Base-by-base conservation (phyloP, 2,329 filamentous ascomycete genomes). In the Fusarium virguliforme region DNA sequence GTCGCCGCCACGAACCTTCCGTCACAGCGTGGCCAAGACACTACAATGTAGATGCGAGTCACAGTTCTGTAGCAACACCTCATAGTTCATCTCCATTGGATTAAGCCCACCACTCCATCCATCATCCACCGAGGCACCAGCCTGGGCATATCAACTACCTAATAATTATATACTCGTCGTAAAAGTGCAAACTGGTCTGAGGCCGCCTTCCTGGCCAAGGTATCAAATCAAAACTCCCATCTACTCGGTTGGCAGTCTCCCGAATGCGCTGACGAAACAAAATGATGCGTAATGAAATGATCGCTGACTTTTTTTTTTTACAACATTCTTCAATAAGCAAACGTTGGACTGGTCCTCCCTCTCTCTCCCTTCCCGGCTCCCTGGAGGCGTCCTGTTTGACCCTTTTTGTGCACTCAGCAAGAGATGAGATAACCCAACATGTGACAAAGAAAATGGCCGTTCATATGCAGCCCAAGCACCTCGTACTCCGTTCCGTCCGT, bases 111-210 rank as follows among this genome's bases (percentile, higher is more conserved):
- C 37, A 59, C 58, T 35, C 37, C 57, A 53, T 54, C 50, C 46
- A 64, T 35, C 57, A 30, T 48, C 43, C 43, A 48, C 10, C 43
- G 43, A 48, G 43, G 43, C 43, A 18, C 46, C 59, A 40, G 35
- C 60, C 72, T 61, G 62, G 70, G 54, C 38, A 62, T 60, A 41
- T 58, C 43, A 48, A 54, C 55, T 71, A 48, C 32, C 55, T 71
- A 61, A 73, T 71, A 61, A 73, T 71, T 75, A 76, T 76, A 61
- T 76, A 74, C 64, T 67, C 34, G 62, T 74, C 68, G 57, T 76
- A 64, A 76, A 70, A 65, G 64, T 71, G 64, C 68, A 71, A 68
- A 70, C 55, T 75, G 67, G 62, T 62, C 61, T 65, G 61, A 48
- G 43, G 59, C 64, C 56, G 65, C 71, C 70, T 71, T 73, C 73